A percentile compares a stretch with the other conserved stretches of the same genome.
Conservation (phyloP, 2,329 filamentous ascomycete species). For the Paraconiothyrium sp. region DNA sequence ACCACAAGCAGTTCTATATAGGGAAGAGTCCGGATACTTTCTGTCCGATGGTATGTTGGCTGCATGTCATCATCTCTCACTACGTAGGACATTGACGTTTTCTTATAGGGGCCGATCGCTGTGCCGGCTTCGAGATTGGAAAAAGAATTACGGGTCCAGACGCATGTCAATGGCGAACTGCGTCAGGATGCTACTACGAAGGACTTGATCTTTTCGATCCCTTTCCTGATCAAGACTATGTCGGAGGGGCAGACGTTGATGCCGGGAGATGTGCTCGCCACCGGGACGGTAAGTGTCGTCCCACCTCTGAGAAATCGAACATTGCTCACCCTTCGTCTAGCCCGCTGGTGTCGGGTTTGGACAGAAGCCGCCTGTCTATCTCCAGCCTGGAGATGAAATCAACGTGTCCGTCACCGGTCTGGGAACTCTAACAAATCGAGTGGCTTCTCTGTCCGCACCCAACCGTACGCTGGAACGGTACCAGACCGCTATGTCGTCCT, state of each 20-base stretch:
- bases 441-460: slow-evolving; percentile 59
- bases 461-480: slow-evolving; percentile 17
- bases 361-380: slow-evolving; percentile 45
- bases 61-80: background rate
- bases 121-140: slow-evolving; percentile 59
- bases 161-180: slow-evolving; percentile 58
- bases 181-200: slow-evolving; percentile 59
- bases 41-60: slow-evolving; percentile 60
- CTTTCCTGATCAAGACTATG: slow-evolving; percentile 57
- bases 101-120: slow-evolving; percentile 59
- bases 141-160: slow-evolving; percentile 54
- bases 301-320: background rate
- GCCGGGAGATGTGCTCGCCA: slow-evolving; percentile 59
- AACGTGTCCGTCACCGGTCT: slow-evolving; percentile 36
- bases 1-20: slow-evolving; percentile 68
- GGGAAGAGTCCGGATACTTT: slow-evolving; percentile 66
- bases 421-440: slow-evolving; percentile 38
- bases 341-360: slow-evolving; percentile 54
- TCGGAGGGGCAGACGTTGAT: slow-evolving; percentile 57
- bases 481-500: slow-evolving; percentile 41
- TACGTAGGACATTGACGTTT: background rate
- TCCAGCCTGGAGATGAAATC: slow-evolving; percentile 38
- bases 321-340: slow-evolving; percentile 56
- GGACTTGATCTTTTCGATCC: slow-evolving; percentile 58
- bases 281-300: slow-evolving; percentile 61